Conservation (phyloP, 2,329 filamentous ascomycete species). For the Moelleriella libera region DNA sequence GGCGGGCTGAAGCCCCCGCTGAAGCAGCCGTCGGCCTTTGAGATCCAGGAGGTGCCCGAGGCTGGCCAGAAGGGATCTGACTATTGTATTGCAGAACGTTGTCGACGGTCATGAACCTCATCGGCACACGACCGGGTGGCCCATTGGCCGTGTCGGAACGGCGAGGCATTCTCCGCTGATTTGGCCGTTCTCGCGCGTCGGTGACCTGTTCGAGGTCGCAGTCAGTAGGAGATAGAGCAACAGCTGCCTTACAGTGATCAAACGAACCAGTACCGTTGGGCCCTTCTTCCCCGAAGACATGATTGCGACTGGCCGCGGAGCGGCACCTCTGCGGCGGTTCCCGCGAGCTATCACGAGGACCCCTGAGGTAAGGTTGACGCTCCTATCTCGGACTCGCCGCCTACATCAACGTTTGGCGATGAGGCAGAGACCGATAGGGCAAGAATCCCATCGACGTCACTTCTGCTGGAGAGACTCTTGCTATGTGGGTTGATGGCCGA, state of each 20-base stretch:
- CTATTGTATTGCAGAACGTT: conserved; percentile 89
- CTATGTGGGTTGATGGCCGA: too few species aligned
- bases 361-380: too few species aligned
- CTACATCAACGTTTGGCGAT: too few species aligned
- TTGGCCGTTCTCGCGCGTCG: conserved; percentile 22
- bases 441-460: too few species aligned
- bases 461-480: too few species aligned
- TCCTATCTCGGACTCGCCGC: too few species aligned
- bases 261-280: conserved; percentile 44
- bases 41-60: conserved; percentile 51
- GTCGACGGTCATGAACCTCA: conserved; percentile 78
- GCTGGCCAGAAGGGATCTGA: conserved; percentile 89
- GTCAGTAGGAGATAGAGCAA: conserved; percentile 1
- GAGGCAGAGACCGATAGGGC: too few species aligned
- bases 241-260: not conserved
- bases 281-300: conserved; percentile 38
- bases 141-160: conserved; percentile 18
- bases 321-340: not conserved
- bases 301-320: not conserved
- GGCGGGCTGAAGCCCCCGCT: conserved; percentile 6
- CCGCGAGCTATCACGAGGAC: not conserved
- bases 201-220: conserved; percentile 15
- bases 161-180: conserved; percentile 16
- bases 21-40: conserved; percentile 13
- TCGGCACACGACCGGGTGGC: conserved; percentile 27